phyloP scores from a whole-genome alignment of 495 filamentous ascomycete genomes.

The Hypoxylon intermedium region DNA sequence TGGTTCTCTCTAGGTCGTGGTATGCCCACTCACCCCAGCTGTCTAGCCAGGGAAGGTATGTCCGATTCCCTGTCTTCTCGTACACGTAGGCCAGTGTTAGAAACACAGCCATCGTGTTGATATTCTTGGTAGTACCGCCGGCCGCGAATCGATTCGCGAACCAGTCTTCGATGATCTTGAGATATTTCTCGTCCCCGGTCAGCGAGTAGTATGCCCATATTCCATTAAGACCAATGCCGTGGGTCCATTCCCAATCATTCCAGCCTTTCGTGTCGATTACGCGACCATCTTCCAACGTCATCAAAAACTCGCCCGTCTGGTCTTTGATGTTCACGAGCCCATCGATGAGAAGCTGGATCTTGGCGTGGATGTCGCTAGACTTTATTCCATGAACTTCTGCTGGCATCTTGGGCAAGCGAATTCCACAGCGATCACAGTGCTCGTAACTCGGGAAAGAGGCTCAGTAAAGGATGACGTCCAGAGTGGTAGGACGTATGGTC shows the following conservation, averaged over 20 bases:
- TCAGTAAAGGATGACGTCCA: background rate
- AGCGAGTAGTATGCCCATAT: slow-evolving; percentile 77
- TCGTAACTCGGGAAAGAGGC: background rate
- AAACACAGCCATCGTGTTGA: slow-evolving; percentile 80
- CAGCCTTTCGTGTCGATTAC: slow-evolving; percentile 82
- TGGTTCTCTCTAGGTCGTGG: slow-evolving; percentile 71
- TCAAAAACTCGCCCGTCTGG: slow-evolving; percentile 70
- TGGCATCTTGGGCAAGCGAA: slow-evolving; percentile 45
- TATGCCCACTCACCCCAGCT: slow-evolving; percentile 80
- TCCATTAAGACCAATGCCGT: slow-evolving; percentile 79
- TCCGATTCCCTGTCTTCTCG: slow-evolving; percentile 66
- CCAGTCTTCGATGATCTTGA: slow-evolving; percentile 71
- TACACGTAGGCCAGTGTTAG: slow-evolving; percentile 75
- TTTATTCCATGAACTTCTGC: slow-evolving; percentile 47
- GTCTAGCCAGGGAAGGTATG: slow-evolving; percentile 73
- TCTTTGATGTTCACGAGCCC: slow-evolving; percentile 76
- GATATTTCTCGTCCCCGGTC: slow-evolving; percentile 58
- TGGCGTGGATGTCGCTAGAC: slow-evolving; percentile 58
- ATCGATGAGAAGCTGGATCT: slow-evolving; percentile 67
- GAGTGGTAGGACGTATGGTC: background rate
- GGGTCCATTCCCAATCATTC: slow-evolving; percentile 83
- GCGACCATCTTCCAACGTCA: slow-evolving; percentile 70
- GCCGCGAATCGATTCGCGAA: slow-evolving; percentile 68
- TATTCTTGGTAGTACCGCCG: slow-evolving; percentile 78
- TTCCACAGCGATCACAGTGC: background rate